Percentiles rank a stretch among this genome's conserved stretches.
phyloP scores from a whole-genome alignment of 2,329 filamentous ascomycete species.

The Elsinoe perseae region DNA sequence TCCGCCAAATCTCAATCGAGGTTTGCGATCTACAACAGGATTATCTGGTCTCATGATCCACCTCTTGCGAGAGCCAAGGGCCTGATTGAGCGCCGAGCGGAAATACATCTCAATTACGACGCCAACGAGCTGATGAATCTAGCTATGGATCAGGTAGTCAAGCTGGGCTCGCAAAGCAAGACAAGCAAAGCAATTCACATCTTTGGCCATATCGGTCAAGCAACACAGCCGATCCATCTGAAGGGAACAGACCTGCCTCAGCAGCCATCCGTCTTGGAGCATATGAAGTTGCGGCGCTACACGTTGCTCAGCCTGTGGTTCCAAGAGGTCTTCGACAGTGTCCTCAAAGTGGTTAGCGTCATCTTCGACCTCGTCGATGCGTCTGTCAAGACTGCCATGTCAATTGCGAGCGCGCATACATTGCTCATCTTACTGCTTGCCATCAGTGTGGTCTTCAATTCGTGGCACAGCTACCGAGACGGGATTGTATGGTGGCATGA shows the following conservation, averaged over 20 bases:
- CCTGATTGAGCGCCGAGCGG: slow-evolving; percentile 57
- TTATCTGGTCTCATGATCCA: slow-evolving; percentile 69
- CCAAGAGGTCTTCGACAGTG: slow-evolving; percentile 25
- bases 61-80: slow-evolving; percentile 37
- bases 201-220: slow-evolving; percentile 66
- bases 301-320: slow-evolving; percentile 25
- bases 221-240: slow-evolving; percentile 51
- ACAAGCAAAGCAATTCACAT: slow-evolving; percentile 73
- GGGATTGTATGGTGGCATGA: slow-evolving; percentile 78
- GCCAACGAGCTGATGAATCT: slow-evolving; percentile 68
- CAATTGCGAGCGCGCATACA: slow-evolving; percentile 52
- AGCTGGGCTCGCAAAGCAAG: slow-evolving; percentile 63
- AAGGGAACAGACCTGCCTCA: slow-evolving; percentile 16
- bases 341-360: slow-evolving; percentile 24
- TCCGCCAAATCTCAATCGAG: slow-evolving; percentile 87
- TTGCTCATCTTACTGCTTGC: slow-evolving; percentile 63
- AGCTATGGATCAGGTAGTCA: slow-evolving; percentile 68
- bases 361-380: slow-evolving; percentile 39
- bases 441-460: slow-evolving; percentile 63
- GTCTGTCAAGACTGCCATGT: slow-evolving; percentile 25
- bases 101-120: slow-evolving; percentile 65
- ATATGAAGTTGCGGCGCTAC: slow-evolving; percentile 11
- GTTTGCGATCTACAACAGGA: slow-evolving; percentile 74
- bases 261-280: slow-evolving; percentile 4
- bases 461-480: slow-evolving; percentile 66